phyloP scores from a whole-genome alignment of 768 basidiomycete genomes.

The Rickenella mellea region DNA sequence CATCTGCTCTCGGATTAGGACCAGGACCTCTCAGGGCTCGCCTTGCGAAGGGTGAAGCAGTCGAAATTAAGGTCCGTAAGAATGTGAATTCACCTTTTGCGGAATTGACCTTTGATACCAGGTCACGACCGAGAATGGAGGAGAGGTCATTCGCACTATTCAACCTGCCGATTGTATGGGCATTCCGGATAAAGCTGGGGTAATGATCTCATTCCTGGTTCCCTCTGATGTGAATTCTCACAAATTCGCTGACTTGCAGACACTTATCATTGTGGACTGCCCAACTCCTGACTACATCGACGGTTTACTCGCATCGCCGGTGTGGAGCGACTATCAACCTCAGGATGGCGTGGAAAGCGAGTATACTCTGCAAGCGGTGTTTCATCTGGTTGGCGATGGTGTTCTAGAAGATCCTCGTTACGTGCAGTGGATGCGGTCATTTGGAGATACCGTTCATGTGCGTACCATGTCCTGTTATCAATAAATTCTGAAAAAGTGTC shows the following conservation, averaged over 20 bases:
- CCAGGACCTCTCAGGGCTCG: conserved; percentile 45
- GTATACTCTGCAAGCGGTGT: conserved; percentile 42
- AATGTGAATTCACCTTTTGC: conserved; percentile 28
- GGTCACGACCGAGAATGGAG: conserved; percentile 34
- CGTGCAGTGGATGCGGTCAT: conserved; percentile 60
- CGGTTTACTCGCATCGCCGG: too few relatives aligned
- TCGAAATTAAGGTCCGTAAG: conserved; percentile 48
- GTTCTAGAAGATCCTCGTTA: conserved; percentile 68
- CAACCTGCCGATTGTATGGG: too few relatives aligned
- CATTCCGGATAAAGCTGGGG: too few relatives aligned
- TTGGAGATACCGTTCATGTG: conserved; percentile 54
- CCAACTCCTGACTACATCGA: too few relatives aligned
- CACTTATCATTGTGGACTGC: too few relatives aligned
- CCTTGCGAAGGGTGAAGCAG: conserved; percentile 54
- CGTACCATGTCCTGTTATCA: conserved; percentile 14
- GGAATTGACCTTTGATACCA: conserved; percentile 35
- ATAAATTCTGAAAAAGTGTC: not conserved
- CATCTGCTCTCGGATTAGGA: conserved; percentile 54
- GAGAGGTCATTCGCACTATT: too few relatives aligned
- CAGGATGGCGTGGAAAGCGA: too few relatives aligned
- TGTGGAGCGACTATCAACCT: too few relatives aligned
- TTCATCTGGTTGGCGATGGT: conserved; percentile 62
- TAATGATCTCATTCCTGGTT: too few relatives aligned
- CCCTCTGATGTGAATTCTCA: too few relatives aligned
- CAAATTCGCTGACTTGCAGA: too few relatives aligned